Base-by-base conservation (phyloP, 2,329 filamentous ascomycete species). In the Ilyonectria robusta region DNA sequence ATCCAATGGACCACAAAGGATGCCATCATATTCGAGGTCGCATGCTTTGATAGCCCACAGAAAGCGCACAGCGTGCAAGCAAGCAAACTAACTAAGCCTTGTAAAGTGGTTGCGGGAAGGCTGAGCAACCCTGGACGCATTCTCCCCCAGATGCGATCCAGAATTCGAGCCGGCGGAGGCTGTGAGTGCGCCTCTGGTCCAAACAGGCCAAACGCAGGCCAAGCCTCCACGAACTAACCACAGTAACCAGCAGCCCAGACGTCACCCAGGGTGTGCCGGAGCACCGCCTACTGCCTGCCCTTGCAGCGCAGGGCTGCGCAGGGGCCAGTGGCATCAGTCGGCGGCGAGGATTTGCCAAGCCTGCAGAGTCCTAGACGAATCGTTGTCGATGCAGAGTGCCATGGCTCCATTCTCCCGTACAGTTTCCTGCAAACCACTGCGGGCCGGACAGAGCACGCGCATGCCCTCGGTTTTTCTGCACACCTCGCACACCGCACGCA, bases 1-100 rank as follows among this genome's bases (percentile, higher is more conserved):
- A 75, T 75, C 72, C 72, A 72, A 71, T 75, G 58, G 69, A 65
- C 69, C 62, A 55, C 59, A 44, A 37, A 69, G 29, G 65, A 67
- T 61, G 62, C 47, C 21, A 37, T 37, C n/a, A 17, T 65, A 42
- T 55, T 59, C 29, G 6, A 44, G n/a, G 21, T 50, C 9, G 26
- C 19, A 29, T 23, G 35, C 33, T 29, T 19, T 47, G 23, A 9
- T 19, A n/a, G 26, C 3, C 62, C 35, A 50, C n/a, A 21, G 42
- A 65, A 19, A 72, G 69, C 26, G 26, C 5, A 26, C 26, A 26
- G 26, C 26, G 26, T 26, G 26, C 59, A 64, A 59, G 54, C 48
- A 37, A 37, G 8, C 19, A n/a, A 51, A 63, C 51, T n/a, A 51
- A 63, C 51, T 35, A 55, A 59, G 50, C 31, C 58, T 51, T 57